Evolutionary conservation across 2,329 filamentous ascomycete genomes (phyloP), one percentile per base, ranked within the genome.

Genomic region (Grosmannia penicillata): DNA sequence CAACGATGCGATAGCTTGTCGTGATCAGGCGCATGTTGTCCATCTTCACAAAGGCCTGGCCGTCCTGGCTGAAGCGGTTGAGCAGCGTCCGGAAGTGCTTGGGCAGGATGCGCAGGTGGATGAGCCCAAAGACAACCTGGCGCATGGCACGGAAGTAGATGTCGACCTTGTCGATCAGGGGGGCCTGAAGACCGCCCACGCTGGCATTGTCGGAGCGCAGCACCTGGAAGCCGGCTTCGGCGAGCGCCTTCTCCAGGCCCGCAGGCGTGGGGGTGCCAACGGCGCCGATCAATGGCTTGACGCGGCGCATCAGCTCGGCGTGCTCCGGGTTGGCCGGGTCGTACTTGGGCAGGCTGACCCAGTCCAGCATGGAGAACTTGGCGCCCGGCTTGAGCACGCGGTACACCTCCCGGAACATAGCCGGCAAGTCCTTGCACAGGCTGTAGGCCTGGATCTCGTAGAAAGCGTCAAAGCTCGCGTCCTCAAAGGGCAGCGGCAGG

Each of bases 371-470:
- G 3, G 66, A 63, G 43, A 71, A 59, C 46, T 58, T 61, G 10
- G 66, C 61, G 13, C 66, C 66, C 1, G 67, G 67, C 49, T 65
- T 65, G 37, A 70, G 45, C 4, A 70, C 54, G 15, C 67, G 59
- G 48, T 56, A 61, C 37, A 70, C 53, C 49, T 71, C 67, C 35
- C 51, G 52, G 53, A 69, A 68, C 10, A 69, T 55, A 8, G 56
- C 52, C 3, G 55, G 47, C 2, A 64, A 55, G 38, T 70, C 64
- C 43, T 65, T 66, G 56, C 63, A 69, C 23, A 61, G 64, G 57
- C 60, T 74, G 49, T 60, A 66, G 39, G 56, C 75, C 60, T 60
- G 76, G 62, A 62, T 77, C 65, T 62, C 68, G 59, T 63, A 71
- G 42, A 70, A 69, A 23, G 59, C 65, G 40, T 71, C 66, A 48